Evolutionary conservation across 176 grass and related monocot genomes (phyloP).

Genomic region (Oryza longistaminata): DNA sequence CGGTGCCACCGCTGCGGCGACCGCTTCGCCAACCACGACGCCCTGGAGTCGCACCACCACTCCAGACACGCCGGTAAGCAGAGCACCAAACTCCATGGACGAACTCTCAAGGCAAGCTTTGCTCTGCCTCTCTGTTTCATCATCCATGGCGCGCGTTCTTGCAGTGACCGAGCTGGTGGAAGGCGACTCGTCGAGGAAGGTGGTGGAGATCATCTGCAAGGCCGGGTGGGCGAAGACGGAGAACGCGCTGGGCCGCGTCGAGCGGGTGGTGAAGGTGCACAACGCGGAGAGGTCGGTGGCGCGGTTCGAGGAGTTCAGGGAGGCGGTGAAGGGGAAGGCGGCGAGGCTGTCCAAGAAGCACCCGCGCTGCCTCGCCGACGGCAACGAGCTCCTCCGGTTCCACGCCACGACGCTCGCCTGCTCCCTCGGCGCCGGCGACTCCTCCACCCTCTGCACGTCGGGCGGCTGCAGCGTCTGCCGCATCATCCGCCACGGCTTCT

Average conservation of each 20-base stretch:
- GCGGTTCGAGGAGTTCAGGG: constrained; percentile 65
- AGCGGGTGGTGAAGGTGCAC: constrained; percentile 74
- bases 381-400: constrained; percentile 86
- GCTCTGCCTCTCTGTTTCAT: not conserved
- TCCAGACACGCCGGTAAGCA: constrained; percentile 64
- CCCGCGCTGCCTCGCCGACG: constrained; percentile 75
- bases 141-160: not conserved
- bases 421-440: constrained; percentile 55
- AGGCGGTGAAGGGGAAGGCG: constrained; percentile 60
- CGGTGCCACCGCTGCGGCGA: constrained; percentile 56
- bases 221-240: constrained; percentile 59
- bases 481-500: constrained; percentile 71
- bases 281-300: constrained; percentile 53
- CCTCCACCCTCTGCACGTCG: constrained; percentile 55
- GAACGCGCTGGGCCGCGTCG: constrained; percentile 35
- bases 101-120: not conserved
- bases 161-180: constrained; percentile 64
- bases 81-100: not conserved
- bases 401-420: constrained; percentile 61
- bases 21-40: constrained; percentile 43
- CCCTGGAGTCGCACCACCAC: constrained; percentile 67
- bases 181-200: constrained; percentile 63
- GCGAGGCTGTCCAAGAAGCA: constrained; percentile 64
- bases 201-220: constrained; percentile 84
- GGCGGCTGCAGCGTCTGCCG: constrained; percentile 62